Percentiles rank a stretch among this genome's conserved stretches.
These are phyloP conservation scores for Alternaria incomplexa DNA, from an alignment of 2,329 filamentous ascomycete species.

Conservation along the genomic window DNA sequence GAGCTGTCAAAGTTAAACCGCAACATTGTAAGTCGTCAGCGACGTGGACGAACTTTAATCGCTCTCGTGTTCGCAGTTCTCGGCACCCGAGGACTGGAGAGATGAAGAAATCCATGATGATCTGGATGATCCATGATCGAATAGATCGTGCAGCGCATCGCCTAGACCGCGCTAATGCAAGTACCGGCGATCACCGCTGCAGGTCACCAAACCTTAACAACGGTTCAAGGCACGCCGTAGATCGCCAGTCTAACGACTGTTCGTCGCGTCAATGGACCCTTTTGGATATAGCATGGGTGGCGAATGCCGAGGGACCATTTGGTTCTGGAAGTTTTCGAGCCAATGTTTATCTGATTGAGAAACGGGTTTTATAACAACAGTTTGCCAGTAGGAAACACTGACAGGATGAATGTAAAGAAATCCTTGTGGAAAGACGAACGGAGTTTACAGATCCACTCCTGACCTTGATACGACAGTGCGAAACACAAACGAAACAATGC, in stretches of 20 bases:
- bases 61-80: neutral
- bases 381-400: neutral
- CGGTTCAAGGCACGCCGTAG: neutral
- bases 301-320: neutral
- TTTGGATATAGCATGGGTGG: neutral
- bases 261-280: neutral
- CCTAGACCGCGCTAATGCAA: neutral
- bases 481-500: conserved; percentile 4
- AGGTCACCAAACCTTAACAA: neutral
- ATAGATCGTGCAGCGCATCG: neutral
- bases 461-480: neutral
- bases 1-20: neutral
- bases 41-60: neutral
- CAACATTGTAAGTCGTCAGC: neutral
- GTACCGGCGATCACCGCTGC: neutral
- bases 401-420: neutral
- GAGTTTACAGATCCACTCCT: neutral
- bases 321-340: neutral
- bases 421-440: neutral
- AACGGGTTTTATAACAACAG: neutral
- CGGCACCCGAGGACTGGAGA: neutral
- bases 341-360: neutral
- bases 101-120: neutral
- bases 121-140: neutral
- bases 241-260: neutral